Evolutionary conservation across 1,284 basidiomycete genomes (phyloP).

Genomic region (Ceratobasidium sp.): DNA sequence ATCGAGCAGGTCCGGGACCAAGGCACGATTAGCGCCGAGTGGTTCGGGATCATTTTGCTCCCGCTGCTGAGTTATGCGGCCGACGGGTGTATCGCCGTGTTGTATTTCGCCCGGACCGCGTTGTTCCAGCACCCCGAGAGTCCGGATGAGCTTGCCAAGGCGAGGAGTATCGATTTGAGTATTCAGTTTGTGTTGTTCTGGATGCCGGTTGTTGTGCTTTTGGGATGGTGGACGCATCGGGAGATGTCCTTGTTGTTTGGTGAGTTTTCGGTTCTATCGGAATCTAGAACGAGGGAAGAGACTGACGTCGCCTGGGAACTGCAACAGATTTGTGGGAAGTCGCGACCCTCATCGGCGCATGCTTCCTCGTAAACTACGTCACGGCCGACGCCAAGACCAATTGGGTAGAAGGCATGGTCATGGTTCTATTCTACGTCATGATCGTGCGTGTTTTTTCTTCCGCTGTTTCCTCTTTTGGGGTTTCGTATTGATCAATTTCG

Average conservation of each 20-base stretch:
- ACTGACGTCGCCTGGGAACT: neutral
- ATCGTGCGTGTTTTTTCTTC: constrained; percentile 60
- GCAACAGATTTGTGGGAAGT: constrained; percentile 70
- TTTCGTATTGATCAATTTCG: too few relatives aligned
- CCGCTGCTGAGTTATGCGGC: constrained; percentile 78
- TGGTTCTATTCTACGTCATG: constrained; percentile 73
- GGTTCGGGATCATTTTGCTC: constrained; percentile 78
- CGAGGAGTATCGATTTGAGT: constrained; percentile 73
- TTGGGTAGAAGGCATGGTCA: constrained; percentile 73
- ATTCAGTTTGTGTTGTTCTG: constrained; percentile 78
- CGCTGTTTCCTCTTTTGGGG: neutral
- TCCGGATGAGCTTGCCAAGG: constrained; percentile 68
- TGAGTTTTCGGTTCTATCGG: constrained; percentile 52
- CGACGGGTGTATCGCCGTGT: constrained; percentile 71
- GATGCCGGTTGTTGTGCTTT: constrained; percentile 72
- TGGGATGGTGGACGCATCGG: constrained; percentile 71
- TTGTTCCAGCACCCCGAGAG: constrained; percentile 57
- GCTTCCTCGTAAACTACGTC: constrained; percentile 79
- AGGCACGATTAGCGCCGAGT: constrained; percentile 57
- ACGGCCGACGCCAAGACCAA: constrained; percentile 79
- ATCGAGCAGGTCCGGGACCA: constrained; percentile 68
- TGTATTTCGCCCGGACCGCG: constrained; percentile 63
- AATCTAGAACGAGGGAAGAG: neutral
- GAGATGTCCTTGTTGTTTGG: constrained; percentile 72
- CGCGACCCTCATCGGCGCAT: constrained; percentile 69